Conservation (phyloP, 371 early-diverging fungal genomes). For the Rhizopus delemar region DNA sequence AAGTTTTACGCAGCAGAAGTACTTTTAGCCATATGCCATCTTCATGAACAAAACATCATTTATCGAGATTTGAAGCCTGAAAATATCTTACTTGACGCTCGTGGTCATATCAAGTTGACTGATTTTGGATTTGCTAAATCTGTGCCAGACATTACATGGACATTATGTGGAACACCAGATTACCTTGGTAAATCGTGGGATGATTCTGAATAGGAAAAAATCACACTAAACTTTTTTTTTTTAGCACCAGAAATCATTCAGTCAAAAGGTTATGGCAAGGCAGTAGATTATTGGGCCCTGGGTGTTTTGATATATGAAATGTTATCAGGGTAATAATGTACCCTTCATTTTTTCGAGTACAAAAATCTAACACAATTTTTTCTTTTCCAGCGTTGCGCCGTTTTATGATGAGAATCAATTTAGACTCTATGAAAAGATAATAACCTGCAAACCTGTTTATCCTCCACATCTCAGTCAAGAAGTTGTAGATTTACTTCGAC, state of each 20-base stretch:
- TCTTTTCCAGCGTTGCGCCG: conserved; percentile 61
- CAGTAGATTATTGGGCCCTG: conserved; percentile 97
- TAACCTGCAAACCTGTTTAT: conserved; percentile 50
- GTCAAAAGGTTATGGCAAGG: conserved; percentile 92
- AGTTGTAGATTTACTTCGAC: conserved; percentile 85
- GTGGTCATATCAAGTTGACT: conserved; percentile 64
- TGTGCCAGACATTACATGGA: conserved; percentile 80
- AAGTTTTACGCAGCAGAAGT: conserved; percentile 74
- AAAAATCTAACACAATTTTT: not conserved
- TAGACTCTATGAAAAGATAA: conserved; percentile 90
- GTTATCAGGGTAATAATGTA: conserved; percentile 68
- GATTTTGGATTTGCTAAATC: conserved; percentile 95
- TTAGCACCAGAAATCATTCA: conserved; percentile 97
- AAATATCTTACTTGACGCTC: conserved; percentile 89
- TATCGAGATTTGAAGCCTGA: conserved; percentile 99
- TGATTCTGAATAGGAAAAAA: not conserved
- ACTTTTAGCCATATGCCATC: conserved; percentile 65
- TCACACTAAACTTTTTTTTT: conserved; percentile 27
- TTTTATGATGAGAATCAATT: conserved; percentile 93
- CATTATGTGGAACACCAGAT: conserved; percentile 95
- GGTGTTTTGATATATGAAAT: conserved; percentile 97
- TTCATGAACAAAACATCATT: conserved; percentile 78
- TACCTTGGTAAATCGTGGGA: not conserved
- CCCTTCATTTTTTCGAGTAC: not conserved
- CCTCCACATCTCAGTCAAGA: conserved; percentile 81